phyloP scores from a whole-genome alignment of 108 stramenopile genomes.

The Thalassiosira profunda region DNA sequence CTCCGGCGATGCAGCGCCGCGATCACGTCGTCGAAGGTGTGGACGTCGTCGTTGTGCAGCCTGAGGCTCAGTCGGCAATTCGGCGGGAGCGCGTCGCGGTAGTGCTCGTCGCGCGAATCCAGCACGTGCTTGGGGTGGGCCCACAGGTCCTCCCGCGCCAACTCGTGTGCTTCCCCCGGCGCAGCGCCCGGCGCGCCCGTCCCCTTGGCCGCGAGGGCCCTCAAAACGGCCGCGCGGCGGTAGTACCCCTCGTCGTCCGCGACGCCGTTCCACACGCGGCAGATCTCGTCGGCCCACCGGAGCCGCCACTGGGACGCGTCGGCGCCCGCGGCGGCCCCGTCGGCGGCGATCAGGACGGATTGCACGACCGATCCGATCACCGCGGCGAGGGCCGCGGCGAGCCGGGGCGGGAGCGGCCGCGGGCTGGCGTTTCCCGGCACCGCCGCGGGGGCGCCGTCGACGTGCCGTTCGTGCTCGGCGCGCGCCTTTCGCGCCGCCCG shows the following conservation, averaged over 20 bases:
- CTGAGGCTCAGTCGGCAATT: conserved; percentile 66
- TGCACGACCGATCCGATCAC: conserved; percentile 83
- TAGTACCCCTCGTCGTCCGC: conserved; percentile 68
- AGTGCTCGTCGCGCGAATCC: conserved; percentile 25
- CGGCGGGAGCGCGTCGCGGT: conserved; percentile 38
- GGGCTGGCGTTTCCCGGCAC: conserved; percentile 5
- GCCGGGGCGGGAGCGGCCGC: conserved; percentile 59
- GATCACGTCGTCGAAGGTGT: conserved; percentile 96
- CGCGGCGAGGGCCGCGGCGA: conserved; percentile 78
- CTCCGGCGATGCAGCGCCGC: conserved; percentile 62
- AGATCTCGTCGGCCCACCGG: conserved; percentile 81
- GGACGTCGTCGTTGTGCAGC: conserved; percentile 98
- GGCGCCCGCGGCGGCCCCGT: conserved; percentile 81
- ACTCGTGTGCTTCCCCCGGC: background rate
- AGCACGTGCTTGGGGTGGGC: conserved; percentile 37
- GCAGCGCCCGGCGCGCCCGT: background rate
- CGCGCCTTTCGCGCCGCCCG: conserved; percentile 45
- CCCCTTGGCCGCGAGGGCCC: background rate
- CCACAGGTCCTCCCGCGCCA: conserved; percentile 5
- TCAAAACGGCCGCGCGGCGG: conserved; percentile 20
- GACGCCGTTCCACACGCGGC: conserved; percentile 64
- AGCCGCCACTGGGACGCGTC: conserved; percentile 83
- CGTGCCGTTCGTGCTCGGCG: conserved; percentile 24
- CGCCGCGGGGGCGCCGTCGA: conserved; percentile 9
- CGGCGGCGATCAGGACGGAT: conserved; percentile 63